Conservation (phyloP, 208 protist genomes). For the Histomonas meleagridis region DNA sequence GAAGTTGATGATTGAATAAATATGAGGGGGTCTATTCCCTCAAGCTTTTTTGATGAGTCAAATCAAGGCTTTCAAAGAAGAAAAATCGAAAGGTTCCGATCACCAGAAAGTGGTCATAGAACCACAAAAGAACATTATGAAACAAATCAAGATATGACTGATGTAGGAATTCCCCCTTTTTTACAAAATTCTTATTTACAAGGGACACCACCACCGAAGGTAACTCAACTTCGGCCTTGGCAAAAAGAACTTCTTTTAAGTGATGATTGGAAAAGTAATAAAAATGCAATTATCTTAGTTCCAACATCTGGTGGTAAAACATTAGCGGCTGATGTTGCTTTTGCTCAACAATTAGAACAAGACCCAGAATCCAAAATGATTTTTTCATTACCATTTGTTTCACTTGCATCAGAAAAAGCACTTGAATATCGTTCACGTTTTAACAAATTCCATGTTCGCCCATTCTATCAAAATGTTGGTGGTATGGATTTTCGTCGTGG, state of each 20-base stretch:
- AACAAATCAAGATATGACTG: not conserved
- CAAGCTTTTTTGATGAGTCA: no score
- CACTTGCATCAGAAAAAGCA: not conserved
- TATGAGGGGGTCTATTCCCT: no score
- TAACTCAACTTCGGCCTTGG: not conserved
- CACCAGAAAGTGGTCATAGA: no score
- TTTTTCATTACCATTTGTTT: constrained; percentile 13
- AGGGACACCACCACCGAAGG: not conserved
- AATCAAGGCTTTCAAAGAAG: no score
- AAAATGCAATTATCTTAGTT: not conserved
- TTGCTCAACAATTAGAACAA: not conserved
- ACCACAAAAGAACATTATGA: not conserved
- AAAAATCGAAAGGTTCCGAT: no score
- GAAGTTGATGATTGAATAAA: no score
- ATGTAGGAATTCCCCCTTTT: not conserved
- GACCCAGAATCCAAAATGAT: not conserved
- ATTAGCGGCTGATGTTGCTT: not conserved
- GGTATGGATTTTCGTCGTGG: not conserved
- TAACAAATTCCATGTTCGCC: not conserved
- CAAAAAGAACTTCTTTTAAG: not conserved
- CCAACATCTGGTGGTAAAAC: constrained; percentile 32
- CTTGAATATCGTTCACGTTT: not conserved
- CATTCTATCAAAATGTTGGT: constrained; percentile 25
- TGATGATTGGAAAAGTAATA: not conserved
- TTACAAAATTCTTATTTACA: not conserved